These are phyloP conservation scores for Scenedesmus sp. DNA, from an alignment of 163 green algal species.

Conservation along the genomic window DNA sequence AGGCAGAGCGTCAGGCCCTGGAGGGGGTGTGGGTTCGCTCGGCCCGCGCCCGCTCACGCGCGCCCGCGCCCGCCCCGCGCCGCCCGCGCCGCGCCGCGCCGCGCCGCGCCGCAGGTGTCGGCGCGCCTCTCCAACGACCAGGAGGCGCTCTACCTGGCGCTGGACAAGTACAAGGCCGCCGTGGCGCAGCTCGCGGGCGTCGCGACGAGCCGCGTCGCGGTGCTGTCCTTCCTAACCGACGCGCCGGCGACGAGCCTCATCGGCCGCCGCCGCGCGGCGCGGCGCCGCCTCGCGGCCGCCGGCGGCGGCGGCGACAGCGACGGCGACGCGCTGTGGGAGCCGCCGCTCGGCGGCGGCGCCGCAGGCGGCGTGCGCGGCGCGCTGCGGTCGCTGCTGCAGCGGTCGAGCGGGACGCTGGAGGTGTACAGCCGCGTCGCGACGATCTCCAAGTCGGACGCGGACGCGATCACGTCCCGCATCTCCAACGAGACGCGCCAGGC, in stretches of 20 bases:
- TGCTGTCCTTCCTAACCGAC: conserved; percentile 41
- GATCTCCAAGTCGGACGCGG: background rate
- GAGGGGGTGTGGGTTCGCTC: too few relatives aligned
- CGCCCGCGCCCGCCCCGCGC: too few relatives aligned
- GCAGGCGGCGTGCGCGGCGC: background rate
- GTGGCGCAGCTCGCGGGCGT: conserved; percentile 46
- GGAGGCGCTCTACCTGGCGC: conserved; percentile 18
- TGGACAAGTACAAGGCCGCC: conserved; percentile 46
- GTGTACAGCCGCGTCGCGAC: conserved; percentile 43
- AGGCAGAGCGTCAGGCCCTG: too few relatives aligned
- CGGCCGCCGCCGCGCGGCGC: background rate
- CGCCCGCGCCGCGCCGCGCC: too few relatives aligned
- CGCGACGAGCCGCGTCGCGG: conserved; percentile 23
- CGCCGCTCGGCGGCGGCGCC: background rate
- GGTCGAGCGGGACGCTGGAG: conserved; percentile 12
- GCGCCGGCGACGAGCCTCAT: conserved; percentile 34
- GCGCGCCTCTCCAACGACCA: conserved; percentile 22
- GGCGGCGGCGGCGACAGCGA: too few relatives aligned
- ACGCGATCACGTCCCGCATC: conserved; percentile 24
- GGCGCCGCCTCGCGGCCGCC: background rate
- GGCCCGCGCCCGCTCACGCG: too few relatives aligned
- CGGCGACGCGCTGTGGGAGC: too few relatives aligned
- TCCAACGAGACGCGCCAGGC: conserved; percentile 30
- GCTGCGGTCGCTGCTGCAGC: background rate
- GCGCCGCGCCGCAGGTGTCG: conserved; percentile 15